Conservation (phyloP, 2,329 filamentous ascomycete species). For the Colletotrichum agaves region DNA sequence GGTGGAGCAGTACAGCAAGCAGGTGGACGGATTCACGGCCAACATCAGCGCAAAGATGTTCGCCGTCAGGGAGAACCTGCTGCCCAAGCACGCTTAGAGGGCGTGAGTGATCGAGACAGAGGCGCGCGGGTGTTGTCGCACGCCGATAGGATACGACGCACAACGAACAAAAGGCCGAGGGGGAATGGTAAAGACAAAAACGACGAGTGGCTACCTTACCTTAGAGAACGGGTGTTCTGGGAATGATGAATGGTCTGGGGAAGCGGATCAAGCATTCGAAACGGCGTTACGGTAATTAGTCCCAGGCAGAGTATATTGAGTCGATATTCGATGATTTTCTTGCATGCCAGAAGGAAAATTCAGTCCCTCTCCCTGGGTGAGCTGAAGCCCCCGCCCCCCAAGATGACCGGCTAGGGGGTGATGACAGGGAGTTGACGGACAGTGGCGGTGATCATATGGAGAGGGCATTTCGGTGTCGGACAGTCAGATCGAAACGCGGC, state of each 20-base stretch:
- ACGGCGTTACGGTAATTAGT: constrained; percentile 40
- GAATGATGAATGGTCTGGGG: constrained; percentile 39
- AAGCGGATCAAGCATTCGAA: constrained; percentile 40
- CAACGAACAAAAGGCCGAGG: constrained; percentile 22
- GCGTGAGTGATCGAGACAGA: background rate
- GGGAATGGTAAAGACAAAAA: constrained; percentile 16
- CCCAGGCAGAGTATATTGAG: constrained; percentile 38
- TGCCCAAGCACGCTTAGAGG: constrained; percentile 60
- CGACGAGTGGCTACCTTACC: constrained; percentile 27
- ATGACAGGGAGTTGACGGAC: background rate
- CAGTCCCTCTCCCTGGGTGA: constrained; percentile 2
- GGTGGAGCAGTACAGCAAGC: constrained; percentile 97
- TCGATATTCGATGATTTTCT: constrained; percentile 38
- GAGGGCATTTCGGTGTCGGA: constrained; percentile 3
- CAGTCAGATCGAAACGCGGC: background rate
- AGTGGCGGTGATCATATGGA: background rate
- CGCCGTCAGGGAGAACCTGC: constrained; percentile 80
- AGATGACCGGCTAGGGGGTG: background rate
- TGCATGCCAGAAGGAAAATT: constrained; percentile 26
- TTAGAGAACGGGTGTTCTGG: constrained; percentile 37
- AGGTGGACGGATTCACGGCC: constrained; percentile 96
- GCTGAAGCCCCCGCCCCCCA: background rate
- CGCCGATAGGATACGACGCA: constrained; percentile 10
- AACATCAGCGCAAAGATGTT: constrained; percentile 98
- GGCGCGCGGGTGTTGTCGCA: constrained; percentile 1